Conservation (phyloP, 371 early-diverging fungal genomes). For the Enterocytospora artemiae region DNA sequence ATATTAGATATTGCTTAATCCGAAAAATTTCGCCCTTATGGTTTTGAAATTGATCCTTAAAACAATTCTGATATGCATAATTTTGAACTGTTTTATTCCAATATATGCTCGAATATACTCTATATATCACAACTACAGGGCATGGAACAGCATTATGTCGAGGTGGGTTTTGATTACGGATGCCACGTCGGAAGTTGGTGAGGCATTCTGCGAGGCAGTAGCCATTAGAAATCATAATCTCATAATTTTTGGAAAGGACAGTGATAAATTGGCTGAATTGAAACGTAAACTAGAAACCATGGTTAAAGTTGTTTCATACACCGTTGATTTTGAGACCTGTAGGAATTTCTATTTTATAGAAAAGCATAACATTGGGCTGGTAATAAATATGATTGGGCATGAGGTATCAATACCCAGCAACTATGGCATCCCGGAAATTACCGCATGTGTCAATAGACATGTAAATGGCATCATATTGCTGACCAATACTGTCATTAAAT, state of each 20-base stretch:
- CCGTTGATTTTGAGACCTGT: neutral
- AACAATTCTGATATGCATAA: neutral
- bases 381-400: neutral
- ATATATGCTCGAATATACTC: neutral
- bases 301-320: neutral
- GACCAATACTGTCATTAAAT: neutral
- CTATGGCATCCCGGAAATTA: neutral
- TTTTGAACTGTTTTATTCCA: neutral
- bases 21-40: too few relatives aligned
- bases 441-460: neutral
- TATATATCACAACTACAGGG: neutral
- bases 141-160: neutral
- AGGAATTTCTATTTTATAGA: neutral
- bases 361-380: conserved; percentile 2
- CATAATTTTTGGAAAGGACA: neutral
- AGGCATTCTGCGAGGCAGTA: neutral
- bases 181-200: neutral
- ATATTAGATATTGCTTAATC: too few relatives aligned
- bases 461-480: neutral
- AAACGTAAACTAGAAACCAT: neutral
- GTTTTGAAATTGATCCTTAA: too few relatives aligned
- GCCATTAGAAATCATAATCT: neutral
- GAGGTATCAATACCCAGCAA: neutral
- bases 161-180: conserved; percentile 1
- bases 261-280: neutral